Conservation (phyloP, 2,329 filamentous ascomycete species). For the Parastagonospora nodorum region DNA sequence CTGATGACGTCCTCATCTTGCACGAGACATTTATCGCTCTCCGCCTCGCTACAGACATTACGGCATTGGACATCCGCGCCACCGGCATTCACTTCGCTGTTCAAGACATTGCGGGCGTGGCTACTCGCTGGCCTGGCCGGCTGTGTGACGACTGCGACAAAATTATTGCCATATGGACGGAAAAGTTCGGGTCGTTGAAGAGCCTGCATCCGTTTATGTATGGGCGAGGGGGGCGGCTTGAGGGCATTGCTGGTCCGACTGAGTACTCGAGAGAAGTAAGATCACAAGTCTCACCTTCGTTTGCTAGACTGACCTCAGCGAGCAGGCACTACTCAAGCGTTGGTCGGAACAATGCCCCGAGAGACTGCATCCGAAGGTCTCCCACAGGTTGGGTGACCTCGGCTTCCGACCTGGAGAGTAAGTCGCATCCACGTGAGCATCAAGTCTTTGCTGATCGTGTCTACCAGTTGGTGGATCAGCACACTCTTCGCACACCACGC, state of each 20-base stretch:
- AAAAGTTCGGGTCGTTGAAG: conserved; percentile 45
- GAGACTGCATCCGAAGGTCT: conserved; percentile 31
- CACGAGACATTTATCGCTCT: conserved; percentile 49
- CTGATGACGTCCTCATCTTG: conserved; percentile 52
- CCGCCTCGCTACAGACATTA: conserved; percentile 28
- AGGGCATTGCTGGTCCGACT: conserved; percentile 46
- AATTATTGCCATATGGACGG: conserved; percentile 47
- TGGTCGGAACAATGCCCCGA: conserved; percentile 40
- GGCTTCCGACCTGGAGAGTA: conserved; percentile 55
- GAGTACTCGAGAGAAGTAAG: conserved; percentile 48
- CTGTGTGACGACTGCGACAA: conserved; percentile 53
- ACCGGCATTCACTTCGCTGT: conserved; percentile 55
- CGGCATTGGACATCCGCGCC: conserved; percentile 44
- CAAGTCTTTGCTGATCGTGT: conserved; percentile 5
- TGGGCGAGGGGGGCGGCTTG: conserved; percentile 50
- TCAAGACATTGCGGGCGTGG: conserved; percentile 49
- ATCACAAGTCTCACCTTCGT: background rate
- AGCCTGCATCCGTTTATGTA: conserved; percentile 49
- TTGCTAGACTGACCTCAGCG: background rate
- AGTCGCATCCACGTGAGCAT: conserved; percentile 15
- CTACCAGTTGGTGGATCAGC: conserved; percentile 57
- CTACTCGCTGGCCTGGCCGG: conserved; percentile 54
- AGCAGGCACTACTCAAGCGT: conserved; percentile 39
- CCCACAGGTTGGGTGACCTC: conserved; percentile 47
- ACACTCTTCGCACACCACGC: conserved; percentile 53